Percentiles rank a stretch among this genome's conserved stretches.
phyloP scores from a whole-genome alignment of 2,329 filamentous ascomycete species.

The Aulographum hederae region DNA sequence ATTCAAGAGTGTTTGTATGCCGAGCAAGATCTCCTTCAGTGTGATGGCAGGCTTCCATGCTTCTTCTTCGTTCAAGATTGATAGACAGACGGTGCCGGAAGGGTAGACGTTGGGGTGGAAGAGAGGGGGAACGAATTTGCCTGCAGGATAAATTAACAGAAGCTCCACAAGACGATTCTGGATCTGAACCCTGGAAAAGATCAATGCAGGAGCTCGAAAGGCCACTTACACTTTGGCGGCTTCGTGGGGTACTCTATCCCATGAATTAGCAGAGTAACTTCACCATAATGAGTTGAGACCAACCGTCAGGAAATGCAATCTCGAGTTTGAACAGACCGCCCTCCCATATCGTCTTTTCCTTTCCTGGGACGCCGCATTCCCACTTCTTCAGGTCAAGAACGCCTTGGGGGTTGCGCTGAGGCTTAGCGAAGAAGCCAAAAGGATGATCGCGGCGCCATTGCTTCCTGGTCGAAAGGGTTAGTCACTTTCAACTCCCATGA shows the following conservation, averaged over 20 bases:
- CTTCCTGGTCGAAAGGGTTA: constrained; percentile 41
- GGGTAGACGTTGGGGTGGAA: constrained; percentile 99
- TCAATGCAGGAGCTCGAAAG: constrained; percentile 16
- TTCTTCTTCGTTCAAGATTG: constrained; percentile 95
- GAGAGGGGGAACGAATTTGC: constrained; percentile 88
- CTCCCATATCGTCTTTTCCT: constrained; percentile 94
- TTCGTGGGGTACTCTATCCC: constrained; percentile 86
- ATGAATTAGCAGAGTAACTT: constrained; percentile 4
- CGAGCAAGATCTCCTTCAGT: constrained; percentile 90
- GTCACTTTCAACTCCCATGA: too few relatives aligned
- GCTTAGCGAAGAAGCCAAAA: constrained; percentile 92
- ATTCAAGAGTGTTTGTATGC: constrained; percentile 88
- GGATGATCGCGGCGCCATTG: constrained; percentile 95
- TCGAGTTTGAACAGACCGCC: constrained; percentile 93
- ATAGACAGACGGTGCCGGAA: constrained; percentile 90
- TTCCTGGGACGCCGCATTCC: constrained; percentile 93
- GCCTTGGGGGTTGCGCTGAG: constrained; percentile 59
- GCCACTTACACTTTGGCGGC: constrained; percentile 96
- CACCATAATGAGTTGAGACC: constrained; percentile 16
- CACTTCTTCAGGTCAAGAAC: constrained; percentile 84
- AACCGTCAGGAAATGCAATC: constrained; percentile 84
- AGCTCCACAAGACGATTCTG: constrained; percentile 5
- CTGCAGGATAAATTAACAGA: too few relatives aligned
- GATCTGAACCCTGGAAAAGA: background rate
- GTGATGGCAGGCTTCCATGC: constrained; percentile 98